Evolutionary conservation across 2,329 filamentous ascomycete species (phyloP).

Genomic region (Microcyclospora tardicrescens): DNA sequence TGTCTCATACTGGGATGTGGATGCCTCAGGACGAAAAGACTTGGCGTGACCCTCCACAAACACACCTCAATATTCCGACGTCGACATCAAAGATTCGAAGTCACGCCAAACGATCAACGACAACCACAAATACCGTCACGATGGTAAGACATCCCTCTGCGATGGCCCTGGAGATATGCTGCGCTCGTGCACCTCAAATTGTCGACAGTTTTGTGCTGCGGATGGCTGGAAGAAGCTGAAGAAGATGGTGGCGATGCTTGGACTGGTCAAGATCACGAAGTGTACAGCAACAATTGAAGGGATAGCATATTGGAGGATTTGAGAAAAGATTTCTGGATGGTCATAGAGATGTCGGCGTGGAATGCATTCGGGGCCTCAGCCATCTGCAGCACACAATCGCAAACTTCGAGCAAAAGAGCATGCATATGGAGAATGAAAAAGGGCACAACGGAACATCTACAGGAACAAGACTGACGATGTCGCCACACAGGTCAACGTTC

Average conservation of each 20-base stretch:
- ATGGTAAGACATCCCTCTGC: constrained; percentile 6
- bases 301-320: background rate
- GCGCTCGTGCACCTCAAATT: background rate
- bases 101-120: background rate
- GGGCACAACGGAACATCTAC: background rate
- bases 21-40: no score
- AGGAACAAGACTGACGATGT: constrained; percentile 5
- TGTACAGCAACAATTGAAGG: background rate
- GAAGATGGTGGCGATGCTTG: background rate
- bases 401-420: background rate
- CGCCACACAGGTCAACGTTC: constrained; percentile 79
- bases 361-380: background rate
- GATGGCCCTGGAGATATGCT: background rate
- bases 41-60: no score
- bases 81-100: no score
- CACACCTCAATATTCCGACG: no score
- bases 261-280: background rate
- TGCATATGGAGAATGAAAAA: background rate
- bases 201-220: background rate
- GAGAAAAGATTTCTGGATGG: background rate
- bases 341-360: background rate
- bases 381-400: background rate
- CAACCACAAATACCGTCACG: constrained; percentile 8
- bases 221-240: background rate
- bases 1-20: no score